Base-by-base conservation (phyloP, 1,284 basidiomycete species). In the Cutaneotrichosporon sp. region DNA sequence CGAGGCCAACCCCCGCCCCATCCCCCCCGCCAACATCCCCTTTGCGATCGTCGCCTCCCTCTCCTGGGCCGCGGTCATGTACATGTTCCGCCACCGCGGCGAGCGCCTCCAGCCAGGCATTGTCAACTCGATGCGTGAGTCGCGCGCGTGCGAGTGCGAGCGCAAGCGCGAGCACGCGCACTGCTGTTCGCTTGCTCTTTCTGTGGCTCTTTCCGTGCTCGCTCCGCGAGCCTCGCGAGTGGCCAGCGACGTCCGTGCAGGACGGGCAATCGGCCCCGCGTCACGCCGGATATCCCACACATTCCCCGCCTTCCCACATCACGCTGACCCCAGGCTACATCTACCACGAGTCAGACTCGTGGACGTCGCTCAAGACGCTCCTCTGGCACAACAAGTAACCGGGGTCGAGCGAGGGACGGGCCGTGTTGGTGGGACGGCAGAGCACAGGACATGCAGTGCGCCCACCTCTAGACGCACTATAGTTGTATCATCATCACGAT, bases 41-140 rank as follows among this genome's bases (percentile, higher is more conserved):
- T 98, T 97, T 80, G 87, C 91, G 2, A 75, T 90, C 34, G 94
- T 97, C 71, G 92, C 95, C 3, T 91, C 95, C 0, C 68, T 97
- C 33, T 87, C 89, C 38, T 99, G 95, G 95, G 95, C 92, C 42
- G 84, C 88, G n/a, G 93, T 97, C 52, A 98, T 99, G 95, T 99
- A 90, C 86, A 82, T 97, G 65, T 98, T 95, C 84, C 84, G 88
- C 71, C 85, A 95, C 77, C 83, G 87, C 33, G 87, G 91, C 50
- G 88, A 97, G 80, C 89, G 87, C 14, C 86, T 99, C 63, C 93
- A 99, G 76, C 90, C 91, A 5, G 95, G 95, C 56, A 91, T 97
- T 89, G 80, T 82, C 52, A 82, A 81, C 67, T 80, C 76, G 55
- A 84, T 84, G 77, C 66, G 75, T 79, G 65, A 75, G 76, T 77